Percentiles rank a stretch among this genome's conserved stretches.
These are phyloP conservation scores for Elsinoe australis DNA, from an alignment of 2,329 filamentous ascomycete genomes.

Conservation along the genomic window DNA sequence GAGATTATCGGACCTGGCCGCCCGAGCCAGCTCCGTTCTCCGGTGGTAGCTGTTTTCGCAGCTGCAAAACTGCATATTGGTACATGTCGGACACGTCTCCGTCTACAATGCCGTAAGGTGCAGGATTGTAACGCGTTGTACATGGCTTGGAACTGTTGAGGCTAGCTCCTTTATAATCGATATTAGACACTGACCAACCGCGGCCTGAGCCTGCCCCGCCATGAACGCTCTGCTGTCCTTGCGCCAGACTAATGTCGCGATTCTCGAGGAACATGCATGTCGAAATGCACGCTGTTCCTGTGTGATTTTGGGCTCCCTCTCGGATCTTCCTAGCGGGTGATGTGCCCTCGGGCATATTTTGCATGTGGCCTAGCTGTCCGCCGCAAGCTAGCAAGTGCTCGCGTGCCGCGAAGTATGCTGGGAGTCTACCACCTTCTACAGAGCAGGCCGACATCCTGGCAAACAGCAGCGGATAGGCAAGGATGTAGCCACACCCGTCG, in stretches of 20 bases:
- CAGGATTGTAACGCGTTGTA: too few relatives aligned
- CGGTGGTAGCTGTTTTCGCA: too few relatives aligned
- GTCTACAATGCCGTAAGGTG: too few relatives aligned
- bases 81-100: too few relatives aligned
- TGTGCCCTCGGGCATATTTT: too few relatives aligned
- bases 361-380: too few relatives aligned
- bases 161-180: conserved; percentile 9
- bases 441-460: not conserved
- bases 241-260: conserved; percentile 7
- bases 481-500: conserved; percentile 4
- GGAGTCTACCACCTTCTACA: not conserved
- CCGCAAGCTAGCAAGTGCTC: not conserved
- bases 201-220: conserved; percentile 9
- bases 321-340: too few relatives aligned
- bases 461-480: not conserved
- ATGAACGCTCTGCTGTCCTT: not conserved
- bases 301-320: conserved; percentile 4
- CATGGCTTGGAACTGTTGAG: conserved; percentile 1
- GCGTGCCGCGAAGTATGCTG: conserved; percentile 1
- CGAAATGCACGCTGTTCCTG: conserved; percentile 7
- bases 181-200: not conserved
- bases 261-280: conserved; percentile 5
- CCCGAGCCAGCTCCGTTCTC: too few relatives aligned
- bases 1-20: too few relatives aligned
- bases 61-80: too few relatives aligned